These are phyloP conservation scores for Penicillium sp. DNA, from an alignment of 2,329 filamentous ascomycete species.

Conservation along the genomic window DNA sequence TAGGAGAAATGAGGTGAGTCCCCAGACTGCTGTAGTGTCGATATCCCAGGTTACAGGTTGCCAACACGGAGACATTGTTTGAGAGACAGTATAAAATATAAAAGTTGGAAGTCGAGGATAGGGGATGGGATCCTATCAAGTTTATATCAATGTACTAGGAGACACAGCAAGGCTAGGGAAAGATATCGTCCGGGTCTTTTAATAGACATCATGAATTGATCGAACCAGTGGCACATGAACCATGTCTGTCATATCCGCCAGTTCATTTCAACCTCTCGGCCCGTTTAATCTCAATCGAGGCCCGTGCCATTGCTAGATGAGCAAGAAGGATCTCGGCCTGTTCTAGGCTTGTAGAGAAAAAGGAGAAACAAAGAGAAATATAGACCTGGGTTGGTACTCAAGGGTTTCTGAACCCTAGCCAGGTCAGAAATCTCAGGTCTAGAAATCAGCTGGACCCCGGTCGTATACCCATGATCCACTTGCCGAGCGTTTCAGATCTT, in stretches of 20 bases:
- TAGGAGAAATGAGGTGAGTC: not conserved
- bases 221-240: not conserved
- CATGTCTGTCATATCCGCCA: slow-evolving; percentile 11
- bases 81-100: slow-evolving; percentile 5
- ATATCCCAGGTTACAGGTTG: not conserved
- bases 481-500: slow-evolving; percentile 23
- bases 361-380: slow-evolving; percentile 1
- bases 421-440: slow-evolving; percentile 16
- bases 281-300: slow-evolving; percentile 7
- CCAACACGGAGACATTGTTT: slow-evolving; percentile 3
- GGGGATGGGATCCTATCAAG: not conserved
- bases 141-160: not conserved
- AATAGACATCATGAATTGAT: not conserved
- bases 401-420: slow-evolving; percentile 22
- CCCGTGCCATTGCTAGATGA: not conserved
- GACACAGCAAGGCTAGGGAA: not conserved
- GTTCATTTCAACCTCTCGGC: slow-evolving; percentile 10
- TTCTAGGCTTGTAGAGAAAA: not conserved
- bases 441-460: slow-evolving; percentile 4
- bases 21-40: not conserved
- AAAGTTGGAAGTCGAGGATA: not conserved
- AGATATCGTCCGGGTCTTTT: not conserved
- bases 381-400: slow-evolving; percentile 15
- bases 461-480: slow-evolving; percentile 18
- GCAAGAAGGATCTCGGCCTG: not conserved